These are phyloP conservation scores for Aschersonia sp. DNA, from an alignment of 2,329 filamentous ascomycete species.

Conservation along the genomic window DNA sequence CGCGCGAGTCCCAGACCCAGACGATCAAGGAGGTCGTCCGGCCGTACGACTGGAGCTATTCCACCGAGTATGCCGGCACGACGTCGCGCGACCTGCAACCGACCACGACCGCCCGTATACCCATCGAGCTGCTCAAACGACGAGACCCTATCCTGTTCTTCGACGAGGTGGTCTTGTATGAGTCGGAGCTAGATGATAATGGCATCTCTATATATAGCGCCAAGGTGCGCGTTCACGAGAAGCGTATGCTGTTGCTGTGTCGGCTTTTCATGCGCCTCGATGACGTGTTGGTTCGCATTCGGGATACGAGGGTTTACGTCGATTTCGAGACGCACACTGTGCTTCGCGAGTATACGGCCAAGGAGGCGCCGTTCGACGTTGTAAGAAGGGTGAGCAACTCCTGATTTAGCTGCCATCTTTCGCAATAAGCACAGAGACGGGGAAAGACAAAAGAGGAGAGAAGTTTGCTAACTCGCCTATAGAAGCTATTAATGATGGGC, in stretches of 20 bases:
- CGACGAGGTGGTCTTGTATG: conserved; percentile 90
- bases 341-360: conserved; percentile 79
- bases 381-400: conserved; percentile 48
- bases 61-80: conserved; percentile 71
- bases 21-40: conserved; percentile 89
- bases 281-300: conserved; percentile 71
- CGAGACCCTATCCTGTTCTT: conserved; percentile 94
- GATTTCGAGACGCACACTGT: conserved; percentile 72
- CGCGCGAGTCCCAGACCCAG: conserved; percentile 60
- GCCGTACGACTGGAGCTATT: conserved; percentile 98
- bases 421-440: not conserved
- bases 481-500: conserved; percentile 36
- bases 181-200: conserved; percentile 96
- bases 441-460: not conserved
- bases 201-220: conserved; percentile 81
- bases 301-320: conserved; percentile 84
- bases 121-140: conserved; percentile 71
- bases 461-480: not conserved
- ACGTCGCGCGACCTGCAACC: conserved; percentile 2
- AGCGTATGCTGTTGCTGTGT: conserved; percentile 68
- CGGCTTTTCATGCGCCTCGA: conserved; percentile 90
- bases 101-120: conserved; percentile 38
- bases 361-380: conserved; percentile 67
- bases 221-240: conserved; percentile 88
- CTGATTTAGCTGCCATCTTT: no score